Base-by-base conservation (phyloP, 768 basidiomycete genomes). In the Hygrophorus russula region DNA sequence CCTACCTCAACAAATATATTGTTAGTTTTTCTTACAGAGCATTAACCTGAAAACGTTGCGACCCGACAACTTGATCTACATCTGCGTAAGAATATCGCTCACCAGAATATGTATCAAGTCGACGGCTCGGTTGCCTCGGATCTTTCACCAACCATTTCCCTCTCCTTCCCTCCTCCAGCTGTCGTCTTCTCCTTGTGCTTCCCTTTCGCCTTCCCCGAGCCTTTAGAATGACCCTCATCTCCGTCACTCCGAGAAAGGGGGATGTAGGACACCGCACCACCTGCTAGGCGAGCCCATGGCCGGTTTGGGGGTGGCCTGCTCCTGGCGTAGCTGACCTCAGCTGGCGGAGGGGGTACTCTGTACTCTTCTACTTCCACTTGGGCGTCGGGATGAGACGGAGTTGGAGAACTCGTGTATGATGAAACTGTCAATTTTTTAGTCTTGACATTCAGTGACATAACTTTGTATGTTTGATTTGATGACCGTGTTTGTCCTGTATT, bases 381-480 rank as follows among this genome's bases (percentile, higher is more conserved):
- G 1, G 46, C 55, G 18, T 61, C 50, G 0, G 67, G 54, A 2
- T 64, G 59, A 18, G 69, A 68, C 13, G 60, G 52, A 3, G 64
- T 52, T 1, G 65, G 60, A 13, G 65, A 59, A 5, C 68, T 62
- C 4, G 60, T 66, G 51, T 72, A 79, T 0, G 80, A 74, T 2
- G 76, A 68, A 4, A 83, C 63, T 1, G 60, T 69, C 15, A 77
- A 68, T 45, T 63, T 70, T 37, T 71, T 72, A 19, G 68, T 72
- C 45, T 69, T 59, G 8, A 66, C 60, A 44, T 71, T 71, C 29
- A 84, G 51, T 7, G 82, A 80, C 17, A 83, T 50, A 8, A 82
- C 75, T 53, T 73, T 79, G 47, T 75, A 76, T 1, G 70, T 66
- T 38, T 69, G 61, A 15, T 51, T 48, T 1, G 44, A 30, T 12